These are phyloP conservation scores for Claviceps africana DNA, from an alignment of 2,329 filamentous ascomycete species.

Conservation along the genomic window DNA sequence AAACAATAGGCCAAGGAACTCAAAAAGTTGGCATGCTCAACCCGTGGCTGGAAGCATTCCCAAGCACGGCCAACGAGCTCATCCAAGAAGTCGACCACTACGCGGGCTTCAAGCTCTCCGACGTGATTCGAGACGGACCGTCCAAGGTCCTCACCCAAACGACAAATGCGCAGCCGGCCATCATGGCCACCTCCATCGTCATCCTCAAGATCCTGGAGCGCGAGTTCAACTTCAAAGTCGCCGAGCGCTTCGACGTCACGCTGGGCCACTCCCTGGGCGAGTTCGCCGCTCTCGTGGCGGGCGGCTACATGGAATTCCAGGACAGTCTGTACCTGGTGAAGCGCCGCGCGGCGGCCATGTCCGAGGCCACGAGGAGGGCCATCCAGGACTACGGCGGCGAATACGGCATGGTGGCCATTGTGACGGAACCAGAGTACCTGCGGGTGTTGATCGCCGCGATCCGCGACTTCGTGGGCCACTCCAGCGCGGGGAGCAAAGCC, in stretches of 20 bases:
- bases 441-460: slow-evolving; percentile 56
- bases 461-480: slow-evolving; percentile 62
- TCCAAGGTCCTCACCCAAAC: slow-evolving; percentile 66
- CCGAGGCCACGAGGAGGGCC: slow-evolving; percentile 55
- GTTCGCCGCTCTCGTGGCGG: slow-evolving; percentile 79
- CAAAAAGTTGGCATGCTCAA: slow-evolving; percentile 79
- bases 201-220: slow-evolving; percentile 77
- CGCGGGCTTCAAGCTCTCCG: slow-evolving; percentile 60
- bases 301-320: slow-evolving; percentile 62
- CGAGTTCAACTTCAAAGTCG: slow-evolving; percentile 65
- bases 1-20: slow-evolving; percentile 60
- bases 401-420: slow-evolving; percentile 87
- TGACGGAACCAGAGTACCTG: slow-evolving; percentile 73
- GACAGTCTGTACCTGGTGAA: slow-evolving; percentile 69
- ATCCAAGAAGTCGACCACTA: slow-evolving; percentile 74
- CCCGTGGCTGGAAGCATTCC: slow-evolving; percentile 79
- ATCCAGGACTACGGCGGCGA: slow-evolving; percentile 57
- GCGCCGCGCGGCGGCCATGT: slow-evolving; percentile 70
- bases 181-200: slow-evolving; percentile 87
- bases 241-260: slow-evolving; percentile 62
- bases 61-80: slow-evolving; percentile 58
- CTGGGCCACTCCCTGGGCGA: slow-evolving; percentile 87
- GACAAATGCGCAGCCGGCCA: slow-evolving; percentile 81
- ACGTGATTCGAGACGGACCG: slow-evolving; percentile 66
- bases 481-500: slow-evolving; percentile 48